These are phyloP conservation scores for Waltergamsia citrina DNA, from an alignment of 2,329 filamentous ascomycete genomes.

Conservation along the genomic window DNA sequence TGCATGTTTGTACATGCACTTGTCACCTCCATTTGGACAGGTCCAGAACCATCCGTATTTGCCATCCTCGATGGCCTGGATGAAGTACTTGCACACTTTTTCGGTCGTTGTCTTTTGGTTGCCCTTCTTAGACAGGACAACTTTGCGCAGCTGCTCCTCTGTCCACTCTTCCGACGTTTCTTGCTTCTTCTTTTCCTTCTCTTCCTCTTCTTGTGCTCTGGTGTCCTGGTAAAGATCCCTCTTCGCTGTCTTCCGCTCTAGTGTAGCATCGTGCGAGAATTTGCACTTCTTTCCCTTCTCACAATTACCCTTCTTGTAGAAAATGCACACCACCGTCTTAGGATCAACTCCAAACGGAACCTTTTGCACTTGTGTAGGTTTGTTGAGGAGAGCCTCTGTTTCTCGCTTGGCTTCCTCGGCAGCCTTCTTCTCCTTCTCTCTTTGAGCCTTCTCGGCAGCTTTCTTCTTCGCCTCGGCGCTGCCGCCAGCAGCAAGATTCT, in stretches of 20 bases:
- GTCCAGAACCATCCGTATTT: constrained; percentile 99
- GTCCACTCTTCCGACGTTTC: constrained; percentile 97
- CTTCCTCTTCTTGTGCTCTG: constrained; percentile 58
- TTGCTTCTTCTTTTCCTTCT: constrained; percentile 63
- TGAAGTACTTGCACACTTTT: constrained; percentile 99
- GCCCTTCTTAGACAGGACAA: constrained; percentile 92
- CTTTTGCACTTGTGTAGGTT: constrained; percentile 92
- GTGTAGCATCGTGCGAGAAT: constrained; percentile 82
- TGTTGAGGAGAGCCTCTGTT: constrained; percentile 72
- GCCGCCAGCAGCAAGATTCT: constrained; percentile 63
- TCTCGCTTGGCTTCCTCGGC: constrained; percentile 79
- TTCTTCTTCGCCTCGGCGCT: constrained; percentile 83
- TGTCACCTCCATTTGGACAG: constrained; percentile 91
- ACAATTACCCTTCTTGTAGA: constrained; percentile 94
- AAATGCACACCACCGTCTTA: constrained; percentile 93
- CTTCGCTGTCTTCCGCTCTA: constrained; percentile 91
- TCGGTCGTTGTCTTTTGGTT: constrained; percentile 94
- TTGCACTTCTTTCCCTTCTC: constrained; percentile 98
- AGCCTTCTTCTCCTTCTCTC: constrained; percentile 84
- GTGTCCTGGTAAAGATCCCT: constrained; percentile 83
- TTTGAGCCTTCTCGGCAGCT: constrained; percentile 53
- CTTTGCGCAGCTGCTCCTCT: constrained; percentile 85
- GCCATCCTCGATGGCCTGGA: constrained; percentile 92
- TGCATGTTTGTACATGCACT: constrained; percentile 98
- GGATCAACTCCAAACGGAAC: constrained; percentile 96